Conservation (phyloP, 352 stramenopile species). For the Pythium diclinum region DNA sequence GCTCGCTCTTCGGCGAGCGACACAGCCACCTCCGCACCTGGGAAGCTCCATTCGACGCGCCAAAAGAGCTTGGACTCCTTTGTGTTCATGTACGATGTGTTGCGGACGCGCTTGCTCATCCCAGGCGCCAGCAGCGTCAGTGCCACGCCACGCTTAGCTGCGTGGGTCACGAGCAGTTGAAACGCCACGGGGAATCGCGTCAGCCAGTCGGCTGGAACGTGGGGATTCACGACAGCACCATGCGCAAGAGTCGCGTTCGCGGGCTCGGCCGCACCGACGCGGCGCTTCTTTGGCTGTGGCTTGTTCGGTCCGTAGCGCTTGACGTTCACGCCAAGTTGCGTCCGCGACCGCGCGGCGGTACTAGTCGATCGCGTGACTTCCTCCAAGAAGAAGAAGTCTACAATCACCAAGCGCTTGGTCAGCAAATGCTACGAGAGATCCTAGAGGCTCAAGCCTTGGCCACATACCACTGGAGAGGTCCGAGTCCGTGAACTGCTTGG, state of each 20-base stretch:
- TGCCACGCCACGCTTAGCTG: slow-evolving; percentile 59
- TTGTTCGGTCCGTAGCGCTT: slow-evolving; percentile 17
- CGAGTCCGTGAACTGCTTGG: slow-evolving; percentile 73
- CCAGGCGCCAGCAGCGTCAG: slow-evolving; percentile 71
- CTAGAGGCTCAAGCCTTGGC: not conserved
- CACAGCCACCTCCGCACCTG: slow-evolving; percentile 42
- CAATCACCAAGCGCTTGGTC: not conserved
- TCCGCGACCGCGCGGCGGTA: slow-evolving; percentile 26
- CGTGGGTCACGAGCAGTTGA: slow-evolving; percentile 67
- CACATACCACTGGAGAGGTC: slow-evolving; percentile 67
- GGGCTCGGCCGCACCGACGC: not conserved
- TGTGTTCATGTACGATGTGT: slow-evolving; percentile 73
- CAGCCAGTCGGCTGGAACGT: slow-evolving; percentile 51
- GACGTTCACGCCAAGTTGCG: slow-evolving; percentile 26
- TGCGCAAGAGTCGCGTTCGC: slow-evolving; percentile 4
- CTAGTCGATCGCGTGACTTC: slow-evolving; percentile 33
- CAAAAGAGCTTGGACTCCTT: slow-evolving; percentile 63
- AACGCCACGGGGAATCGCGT: slow-evolving; percentile 63
- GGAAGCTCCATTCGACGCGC: slow-evolving; percentile 79
- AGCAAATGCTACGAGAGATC: not conserved
- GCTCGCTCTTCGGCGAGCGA: slow-evolving; percentile 51
- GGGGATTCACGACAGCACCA: slow-evolving; percentile 22
- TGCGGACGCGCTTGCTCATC: slow-evolving; percentile 76
- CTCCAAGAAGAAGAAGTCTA: slow-evolving; percentile 46
- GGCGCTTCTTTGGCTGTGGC: slow-evolving; percentile 23